These are phyloP conservation scores for Acer saccharum DNA, from an alignment of 345 rosid species.

Conservation along the genomic window DNA sequence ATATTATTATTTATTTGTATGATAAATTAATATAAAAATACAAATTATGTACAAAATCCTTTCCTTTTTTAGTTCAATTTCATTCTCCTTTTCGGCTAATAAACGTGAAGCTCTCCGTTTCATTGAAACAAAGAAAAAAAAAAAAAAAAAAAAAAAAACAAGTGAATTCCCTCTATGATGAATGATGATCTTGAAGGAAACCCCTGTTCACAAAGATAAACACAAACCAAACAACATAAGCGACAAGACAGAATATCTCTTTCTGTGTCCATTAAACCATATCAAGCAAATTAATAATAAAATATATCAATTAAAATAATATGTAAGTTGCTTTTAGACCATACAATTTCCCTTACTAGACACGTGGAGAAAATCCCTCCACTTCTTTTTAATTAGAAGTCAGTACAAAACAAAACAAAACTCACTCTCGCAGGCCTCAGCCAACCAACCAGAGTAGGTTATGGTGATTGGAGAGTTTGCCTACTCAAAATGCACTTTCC, in stretches of 20 bases:
- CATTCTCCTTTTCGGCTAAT: background rate
- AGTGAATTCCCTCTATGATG: background rate
- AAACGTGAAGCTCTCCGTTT: background rate
- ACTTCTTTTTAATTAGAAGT: background rate
- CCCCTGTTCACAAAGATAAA: background rate
- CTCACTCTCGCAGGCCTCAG: background rate
- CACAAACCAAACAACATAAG: background rate
- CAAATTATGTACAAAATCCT: background rate
- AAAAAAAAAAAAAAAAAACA: background rate
- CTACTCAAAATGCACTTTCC: background rate
- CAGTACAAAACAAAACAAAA: slow-evolving; percentile 1
- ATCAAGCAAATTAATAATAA: background rate
- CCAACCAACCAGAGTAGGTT: slow-evolving; percentile 1
- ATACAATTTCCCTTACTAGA: background rate
- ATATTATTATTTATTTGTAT: no score
- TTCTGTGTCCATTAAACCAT: background rate
- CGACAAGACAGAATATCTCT: background rate
- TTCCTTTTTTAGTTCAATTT: background rate
- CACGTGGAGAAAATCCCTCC: background rate
- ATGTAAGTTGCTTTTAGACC: background rate
- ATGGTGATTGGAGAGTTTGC: background rate
- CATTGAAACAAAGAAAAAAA: background rate
- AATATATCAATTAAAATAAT: no score
- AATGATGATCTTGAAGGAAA: background rate
- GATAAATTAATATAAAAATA: no score